phyloP scores from a whole-genome alignment of 2,329 filamentous ascomycete genomes.

The Leptographium radiaticola region DNA sequence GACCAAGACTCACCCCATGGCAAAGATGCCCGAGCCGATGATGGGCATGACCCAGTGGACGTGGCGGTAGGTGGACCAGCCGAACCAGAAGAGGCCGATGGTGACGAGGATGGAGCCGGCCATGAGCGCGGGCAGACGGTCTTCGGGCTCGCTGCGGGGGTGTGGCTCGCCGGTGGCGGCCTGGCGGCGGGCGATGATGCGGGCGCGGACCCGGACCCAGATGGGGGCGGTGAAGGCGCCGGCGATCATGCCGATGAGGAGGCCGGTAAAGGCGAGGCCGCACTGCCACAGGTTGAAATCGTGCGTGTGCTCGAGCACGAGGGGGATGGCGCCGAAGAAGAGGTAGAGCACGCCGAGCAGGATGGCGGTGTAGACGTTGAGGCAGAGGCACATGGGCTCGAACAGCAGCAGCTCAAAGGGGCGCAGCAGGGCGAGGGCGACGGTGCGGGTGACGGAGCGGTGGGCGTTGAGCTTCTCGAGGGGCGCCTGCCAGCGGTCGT shows the following conservation, averaged over 20 bases:
- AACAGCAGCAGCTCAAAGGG: constrained; percentile 68
- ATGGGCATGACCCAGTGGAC: constrained; percentile 70
- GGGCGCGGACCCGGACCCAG: constrained; percentile 47
- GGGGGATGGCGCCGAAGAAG: constrained; percentile 78
- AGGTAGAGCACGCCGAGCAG: constrained; percentile 81
- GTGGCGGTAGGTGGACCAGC: constrained; percentile 63
- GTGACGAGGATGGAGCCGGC: constrained; percentile 66
- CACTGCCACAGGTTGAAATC: constrained; percentile 67
- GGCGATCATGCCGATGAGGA: constrained; percentile 53
- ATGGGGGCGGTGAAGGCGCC: constrained; percentile 51
- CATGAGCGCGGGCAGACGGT: constrained; percentile 64
- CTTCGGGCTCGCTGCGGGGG: constrained; percentile 65
- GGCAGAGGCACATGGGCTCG: constrained; percentile 74
- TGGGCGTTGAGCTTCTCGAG: constrained; percentile 51
- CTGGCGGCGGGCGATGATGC: constrained; percentile 41
- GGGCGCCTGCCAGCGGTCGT: constrained; percentile 61
- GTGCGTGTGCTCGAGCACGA: constrained; percentile 65
- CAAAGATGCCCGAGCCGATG: constrained; percentile 60
- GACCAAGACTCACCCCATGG: constrained; percentile 54
- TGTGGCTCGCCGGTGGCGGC: constrained; percentile 36
- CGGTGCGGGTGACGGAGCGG: constrained; percentile 48
- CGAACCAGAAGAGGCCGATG: constrained; percentile 76
- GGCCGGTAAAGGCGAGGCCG: constrained; percentile 65
- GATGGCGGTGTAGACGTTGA: constrained; percentile 73
- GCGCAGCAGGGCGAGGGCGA: constrained; percentile 46